A percentile compares a stretch with the other conserved stretches of the same genome.
Conservation (phyloP, 768 basidiomycete genomes). For the Trametes maxima region DNA sequence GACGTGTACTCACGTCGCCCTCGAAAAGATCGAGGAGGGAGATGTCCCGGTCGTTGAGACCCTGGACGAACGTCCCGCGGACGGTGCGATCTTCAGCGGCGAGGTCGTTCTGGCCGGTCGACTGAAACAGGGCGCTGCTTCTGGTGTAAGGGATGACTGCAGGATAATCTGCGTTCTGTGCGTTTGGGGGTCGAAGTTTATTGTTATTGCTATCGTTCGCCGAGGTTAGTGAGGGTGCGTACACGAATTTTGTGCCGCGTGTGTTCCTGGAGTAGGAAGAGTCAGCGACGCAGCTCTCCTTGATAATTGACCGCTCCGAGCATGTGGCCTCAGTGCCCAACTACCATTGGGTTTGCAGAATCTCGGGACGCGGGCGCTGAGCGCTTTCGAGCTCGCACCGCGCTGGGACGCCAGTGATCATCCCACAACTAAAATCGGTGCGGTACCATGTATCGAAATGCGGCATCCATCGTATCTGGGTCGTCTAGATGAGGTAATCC, state of each 20-base stretch:
- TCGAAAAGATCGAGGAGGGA: slow-evolving; percentile 79
- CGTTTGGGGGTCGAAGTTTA: neutral
- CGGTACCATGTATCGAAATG: neutral
- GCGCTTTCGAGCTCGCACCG: too few relatives aligned
- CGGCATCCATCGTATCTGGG: neutral
- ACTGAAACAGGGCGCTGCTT: slow-evolving; percentile 48
- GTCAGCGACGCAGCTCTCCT: neutral
- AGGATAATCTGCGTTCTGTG: slow-evolving; percentile 76
- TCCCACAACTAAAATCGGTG: too few relatives aligned
- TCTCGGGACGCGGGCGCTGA: too few relatives aligned
- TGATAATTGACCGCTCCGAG: neutral
- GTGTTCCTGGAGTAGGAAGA: slow-evolving; percentile 52
- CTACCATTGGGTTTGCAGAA: too few relatives aligned
- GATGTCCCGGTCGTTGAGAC: slow-evolving; percentile 68
- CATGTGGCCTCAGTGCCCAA: too few relatives aligned
- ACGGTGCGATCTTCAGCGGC: slow-evolving; percentile 65
- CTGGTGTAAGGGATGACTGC: slow-evolving; percentile 67
- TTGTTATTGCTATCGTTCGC: neutral
- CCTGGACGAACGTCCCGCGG: slow-evolving; percentile 76
- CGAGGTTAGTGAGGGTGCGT: slow-evolving; percentile 11
- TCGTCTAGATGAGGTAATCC: too few relatives aligned
- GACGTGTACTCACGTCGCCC: slow-evolving; percentile 56
- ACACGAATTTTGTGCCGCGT: slow-evolving; percentile 83
- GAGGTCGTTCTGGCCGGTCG: slow-evolving; percentile 42
- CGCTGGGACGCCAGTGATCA: too few relatives aligned